Conservation (phyloP, 768 basidiomycete species). For the Pleurotus giganteus region DNA sequence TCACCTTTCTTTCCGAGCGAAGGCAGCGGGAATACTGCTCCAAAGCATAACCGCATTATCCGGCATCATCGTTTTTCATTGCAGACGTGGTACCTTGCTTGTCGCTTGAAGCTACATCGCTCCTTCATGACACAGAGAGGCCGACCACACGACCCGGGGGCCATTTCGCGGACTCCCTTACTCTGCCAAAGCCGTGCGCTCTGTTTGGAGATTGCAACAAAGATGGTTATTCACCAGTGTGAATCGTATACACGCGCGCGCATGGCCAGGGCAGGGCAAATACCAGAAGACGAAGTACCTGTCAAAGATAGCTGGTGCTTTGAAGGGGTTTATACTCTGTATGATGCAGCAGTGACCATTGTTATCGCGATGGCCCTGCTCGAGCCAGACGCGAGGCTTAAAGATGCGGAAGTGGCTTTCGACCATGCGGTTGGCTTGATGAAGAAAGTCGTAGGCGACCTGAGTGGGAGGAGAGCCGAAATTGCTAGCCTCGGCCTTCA, state of each 20-base stretch:
- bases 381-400: constrained; percentile 34
- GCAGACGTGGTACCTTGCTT: constrained; percentile 45
- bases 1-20: constrained; percentile 26
- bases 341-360: constrained; percentile 47
- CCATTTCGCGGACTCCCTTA: constrained; percentile 19
- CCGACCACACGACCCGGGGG: constrained; percentile 20
- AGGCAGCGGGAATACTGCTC: constrained; percentile 18
- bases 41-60: constrained; percentile 29
- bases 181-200: constrained; percentile 37
- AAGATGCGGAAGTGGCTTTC: constrained; percentile 35
- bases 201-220: constrained; percentile 28
- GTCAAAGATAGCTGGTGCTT: constrained; percentile 36
- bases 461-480: constrained; percentile 33
- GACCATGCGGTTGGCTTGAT: constrained; percentile 37
- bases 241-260: constrained; percentile 30
- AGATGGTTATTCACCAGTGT: constrained; percentile 43
- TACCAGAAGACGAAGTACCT: constrained; percentile 14
- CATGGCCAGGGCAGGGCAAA: constrained; percentile 19
- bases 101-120: constrained; percentile 43
- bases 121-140: constrained; percentile 36
- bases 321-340: constrained; percentile 41
- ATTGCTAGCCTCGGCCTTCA: constrained; percentile 38
- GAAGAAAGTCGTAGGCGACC: constrained; percentile 29
- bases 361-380: constrained; percentile 38
- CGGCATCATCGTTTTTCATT: constrained; percentile 40